Evolutionary conservation across 75 land plant genomes (phyloP), one percentile per base, ranked within the genome.

Genomic region (Pinus albicaulis): DNA sequence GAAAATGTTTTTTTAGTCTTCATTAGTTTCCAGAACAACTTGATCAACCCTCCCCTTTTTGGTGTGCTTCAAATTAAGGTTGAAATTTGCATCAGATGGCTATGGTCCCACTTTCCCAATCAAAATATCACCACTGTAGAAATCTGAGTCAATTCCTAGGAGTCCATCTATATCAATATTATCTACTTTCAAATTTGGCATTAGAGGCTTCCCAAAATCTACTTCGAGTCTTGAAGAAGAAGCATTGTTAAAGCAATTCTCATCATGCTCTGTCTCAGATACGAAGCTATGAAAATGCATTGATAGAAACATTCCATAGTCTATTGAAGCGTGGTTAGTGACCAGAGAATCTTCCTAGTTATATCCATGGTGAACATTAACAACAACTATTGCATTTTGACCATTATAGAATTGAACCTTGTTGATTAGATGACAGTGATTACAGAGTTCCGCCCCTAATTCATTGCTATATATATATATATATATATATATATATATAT

Each of bases 301-400:
- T n/a, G n/a, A n/a, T n/a, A n/a, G n/a, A 76, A 93, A 96, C 87
- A 96, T 77, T 0, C 99, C 99, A 15, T 98, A 89, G 31, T 96
- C 89, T 59, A 93, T 56, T 2, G 99, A 93, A 28, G 97, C 85
- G 41, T 80, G 80, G 70, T 96, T 93, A 86, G 91, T 87, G 13
- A 96, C 86, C 61, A 96, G 65, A 12, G 99, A 96, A 77, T 96
- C 99, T 74, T 96, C 99, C 80, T 96, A 98, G 82, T 96, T 96
- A 88, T 88, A 93, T 13, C 97, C 99, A 14, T 81, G 75, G 66
- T 88, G 92, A 76, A 88, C 90, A 78, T 88, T 88, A 16, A 96
- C 93, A 19, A 94, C 93, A 38, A 96, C 98, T 73, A 93, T 88
- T 31, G 91, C 89, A 88, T 84, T 90, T 71, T 92, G 94, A 7